A percentile compares a stretch with the other conserved stretches of the same genome.
These are phyloP conservation scores for Corchorus capsularis DNA, from an alignment of 345 rosid species.

Conservation along the genomic window DNA sequence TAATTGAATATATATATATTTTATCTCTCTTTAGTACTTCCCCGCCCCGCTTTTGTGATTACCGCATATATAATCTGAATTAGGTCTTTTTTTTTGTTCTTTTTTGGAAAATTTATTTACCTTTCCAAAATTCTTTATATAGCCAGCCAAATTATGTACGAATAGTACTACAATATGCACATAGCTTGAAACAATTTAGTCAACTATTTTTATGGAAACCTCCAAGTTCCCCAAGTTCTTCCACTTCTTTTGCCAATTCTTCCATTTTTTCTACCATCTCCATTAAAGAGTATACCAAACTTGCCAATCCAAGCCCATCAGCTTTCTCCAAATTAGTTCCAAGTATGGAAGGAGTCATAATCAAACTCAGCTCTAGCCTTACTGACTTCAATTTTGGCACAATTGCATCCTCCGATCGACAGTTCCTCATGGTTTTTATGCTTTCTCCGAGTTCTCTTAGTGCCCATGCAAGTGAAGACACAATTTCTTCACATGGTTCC, in stretches of 20 bases:
- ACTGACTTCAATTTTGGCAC: constrained; percentile 47
- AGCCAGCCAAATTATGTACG: constrained; percentile 1
- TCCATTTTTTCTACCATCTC: constrained; percentile 55
- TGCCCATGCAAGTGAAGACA: constrained; percentile 42
- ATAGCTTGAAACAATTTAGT: not conserved
- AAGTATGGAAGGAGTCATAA: constrained; percentile 21
- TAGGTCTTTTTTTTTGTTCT: not conserved
- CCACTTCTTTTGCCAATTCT: constrained; percentile 53
- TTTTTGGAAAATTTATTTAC: not conserved
- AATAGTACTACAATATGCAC: not conserved
- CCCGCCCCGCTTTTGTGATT: no score
- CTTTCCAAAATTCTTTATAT: not conserved
- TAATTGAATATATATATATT: no score
- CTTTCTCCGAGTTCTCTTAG: constrained; percentile 62
- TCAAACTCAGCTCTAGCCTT: constrained; percentile 38
- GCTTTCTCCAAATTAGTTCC: constrained; percentile 17
- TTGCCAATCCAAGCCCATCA: constrained; percentile 46
- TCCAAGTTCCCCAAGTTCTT: constrained; percentile 56
- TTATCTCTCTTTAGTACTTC: no score
- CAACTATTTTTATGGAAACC: constrained; percentile 30
- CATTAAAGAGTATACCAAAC: constrained; percentile 46
- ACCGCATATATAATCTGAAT: no score
- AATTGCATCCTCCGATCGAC: constrained; percentile 30
- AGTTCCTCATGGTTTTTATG: constrained; percentile 49
- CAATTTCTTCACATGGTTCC: constrained; percentile 45